Evolutionary conservation across 2,329 filamentous ascomycete species (phyloP).

Genomic region (Herpotrichia juniperi): DNA sequence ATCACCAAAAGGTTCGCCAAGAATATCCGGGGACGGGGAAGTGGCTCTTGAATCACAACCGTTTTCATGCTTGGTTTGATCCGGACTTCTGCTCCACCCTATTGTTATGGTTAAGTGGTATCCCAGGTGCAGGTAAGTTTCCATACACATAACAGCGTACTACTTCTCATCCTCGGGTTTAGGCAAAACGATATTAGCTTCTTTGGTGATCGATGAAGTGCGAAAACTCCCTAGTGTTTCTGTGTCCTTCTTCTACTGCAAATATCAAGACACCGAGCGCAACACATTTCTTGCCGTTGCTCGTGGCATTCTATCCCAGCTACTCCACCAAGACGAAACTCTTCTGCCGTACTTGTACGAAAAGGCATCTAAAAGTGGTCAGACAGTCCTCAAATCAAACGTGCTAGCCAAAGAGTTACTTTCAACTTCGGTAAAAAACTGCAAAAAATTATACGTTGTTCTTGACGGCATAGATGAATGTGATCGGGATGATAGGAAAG

Average conservation of each 20-base stretch:
- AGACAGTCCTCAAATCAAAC: slow-evolving; percentile 29
- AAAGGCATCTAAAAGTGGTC: slow-evolving; percentile 29
- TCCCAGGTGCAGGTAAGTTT: slow-evolving; percentile 46
- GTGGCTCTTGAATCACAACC: slow-evolving; percentile 18
- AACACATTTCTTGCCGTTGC: slow-evolving; percentile 37
- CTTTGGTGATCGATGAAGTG: slow-evolving; percentile 44
- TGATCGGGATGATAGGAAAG: slow-evolving; percentile 28
- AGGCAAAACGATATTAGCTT: slow-evolving; percentile 54
- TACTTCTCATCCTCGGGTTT: no score
- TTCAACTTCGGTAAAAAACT: slow-evolving; percentile 22
- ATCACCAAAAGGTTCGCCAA: slow-evolving; percentile 5
- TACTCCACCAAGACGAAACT: slow-evolving; percentile 33
- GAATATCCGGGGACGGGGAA: slow-evolving; percentile 11
- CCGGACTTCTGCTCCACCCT: slow-evolving; percentile 17
- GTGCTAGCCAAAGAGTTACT: slow-evolving; percentile 36
- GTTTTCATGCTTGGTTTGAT: slow-evolving; percentile 23
- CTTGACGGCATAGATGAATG: slow-evolving; percentile 56
- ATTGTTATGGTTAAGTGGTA: slow-evolving; percentile 48
- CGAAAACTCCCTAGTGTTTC: slow-evolving; percentile 26
- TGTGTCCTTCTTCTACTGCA: slow-evolving; percentile 51
- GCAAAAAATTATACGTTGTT: slow-evolving; percentile 39
- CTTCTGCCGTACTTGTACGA: slow-evolving; percentile 36
- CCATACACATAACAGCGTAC: neutral
- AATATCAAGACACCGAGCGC: slow-evolving; percentile 32
- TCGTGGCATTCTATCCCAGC: slow-evolving; percentile 42